Evolutionary conservation across 129 eudicot genomes (phyloP), one percentile per base, ranked within the genome.

Genomic region (Solidago caesia): DNA sequence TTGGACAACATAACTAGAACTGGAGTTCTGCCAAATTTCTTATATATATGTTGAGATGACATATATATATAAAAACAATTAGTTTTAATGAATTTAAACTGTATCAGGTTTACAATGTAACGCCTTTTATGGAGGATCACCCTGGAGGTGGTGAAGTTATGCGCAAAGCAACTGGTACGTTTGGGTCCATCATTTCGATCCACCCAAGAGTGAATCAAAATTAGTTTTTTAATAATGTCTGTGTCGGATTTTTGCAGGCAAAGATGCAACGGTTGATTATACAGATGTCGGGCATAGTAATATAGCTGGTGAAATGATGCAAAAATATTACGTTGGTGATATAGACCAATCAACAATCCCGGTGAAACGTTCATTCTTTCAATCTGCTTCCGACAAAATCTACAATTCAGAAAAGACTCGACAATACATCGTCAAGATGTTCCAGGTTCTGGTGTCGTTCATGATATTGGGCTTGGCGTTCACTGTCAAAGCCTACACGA

Each of bases 21-120:
- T 15, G 64, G 5, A 59, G 11, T 3, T 4, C 27, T 48, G 13
- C 9, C 9, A 6, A 48, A 7, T 48, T 6, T 48, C 0, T 4
- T 48, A 48, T 47, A 47, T 10, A 21, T 0, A 7, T 65, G n/a
- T n/a, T n/a, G 16, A 4, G 13, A 59, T 71, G 56, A 12, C 67
- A 57, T n/a, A n/a, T n/a, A n/a, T n/a, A n/a, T n/a, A n/a, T 58
- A 57, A 57, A 21, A 7, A 6, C 9, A 48, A 5, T 48, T 48
- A 48, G 53, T 3, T 5, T n/a, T 29, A 12, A 63, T n/a, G 27
- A 74, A 39, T 27, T 44, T 11, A 77, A 68, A 29, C 12, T 47
- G 43, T 59, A 45, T 68, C 75, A 42, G 87, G 87, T 84, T n/a
- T 83, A 64, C 61, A 76, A 72, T 58, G 59, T 71, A 59, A 79